Conservation (phyloP, 2,329 filamentous ascomycete genomes). For the Kalmusia sp. region DNA sequence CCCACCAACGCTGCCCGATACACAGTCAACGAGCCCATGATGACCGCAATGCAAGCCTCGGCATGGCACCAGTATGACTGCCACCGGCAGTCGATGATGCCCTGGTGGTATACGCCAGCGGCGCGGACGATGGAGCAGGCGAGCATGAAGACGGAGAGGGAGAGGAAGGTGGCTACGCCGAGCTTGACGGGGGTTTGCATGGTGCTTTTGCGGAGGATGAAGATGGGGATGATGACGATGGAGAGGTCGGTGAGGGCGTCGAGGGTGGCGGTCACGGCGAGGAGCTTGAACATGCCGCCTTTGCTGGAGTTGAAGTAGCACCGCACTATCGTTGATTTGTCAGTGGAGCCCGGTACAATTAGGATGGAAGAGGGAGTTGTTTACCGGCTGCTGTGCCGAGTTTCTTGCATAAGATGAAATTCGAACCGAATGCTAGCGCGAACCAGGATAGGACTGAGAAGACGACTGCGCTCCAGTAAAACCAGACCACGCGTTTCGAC, state of each 20-base stretch:
- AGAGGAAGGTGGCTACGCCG: slow-evolving; percentile 8
- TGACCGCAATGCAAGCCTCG: slow-evolving; percentile 22
- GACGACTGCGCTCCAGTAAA: slow-evolving; percentile 13
- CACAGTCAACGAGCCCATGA: slow-evolving; percentile 27
- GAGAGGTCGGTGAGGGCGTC: slow-evolving; percentile 6
- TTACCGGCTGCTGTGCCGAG: slow-evolving; percentile 1
- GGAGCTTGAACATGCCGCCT: neutral
- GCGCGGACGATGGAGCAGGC: slow-evolving; percentile 5
- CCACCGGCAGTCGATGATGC: slow-evolving; percentile 13
- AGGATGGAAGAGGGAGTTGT: neutral
- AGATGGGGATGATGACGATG: slow-evolving; percentile 20
- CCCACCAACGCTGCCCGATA: slow-evolving; percentile 16
- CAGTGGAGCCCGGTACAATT: neutral
- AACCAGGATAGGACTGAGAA: slow-evolving; percentile 5
- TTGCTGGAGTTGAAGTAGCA: neutral
- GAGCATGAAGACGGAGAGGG: slow-evolving; percentile 13
- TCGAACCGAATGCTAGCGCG: neutral
- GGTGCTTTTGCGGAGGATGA: slow-evolving; percentile 13
- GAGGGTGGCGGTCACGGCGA: neutral
- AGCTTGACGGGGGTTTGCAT: slow-evolving; percentile 1
- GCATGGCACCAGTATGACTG: slow-evolving; percentile 23
- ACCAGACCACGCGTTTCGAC: slow-evolving; percentile 12
- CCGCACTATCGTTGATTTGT: neutral
- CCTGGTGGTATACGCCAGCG: neutral
- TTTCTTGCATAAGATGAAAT: neutral